phyloP scores from a whole-genome alignment of 495 filamentous ascomycete genomes.

The Trichoderma erinaceum region DNA sequence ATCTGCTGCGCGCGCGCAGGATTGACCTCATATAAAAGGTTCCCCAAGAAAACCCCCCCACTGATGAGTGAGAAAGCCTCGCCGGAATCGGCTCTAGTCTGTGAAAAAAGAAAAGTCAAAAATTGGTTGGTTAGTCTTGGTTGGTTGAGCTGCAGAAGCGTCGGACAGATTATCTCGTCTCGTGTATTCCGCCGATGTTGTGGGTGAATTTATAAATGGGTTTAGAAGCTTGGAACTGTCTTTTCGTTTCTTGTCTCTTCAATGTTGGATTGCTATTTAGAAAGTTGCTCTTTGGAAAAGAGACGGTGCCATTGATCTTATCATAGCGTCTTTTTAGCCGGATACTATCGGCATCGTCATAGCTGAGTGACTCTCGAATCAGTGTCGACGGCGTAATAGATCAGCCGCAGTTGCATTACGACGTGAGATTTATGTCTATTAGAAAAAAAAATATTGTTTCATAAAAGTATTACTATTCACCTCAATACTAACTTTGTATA shows the following conservation, averaged over 20 bases:
- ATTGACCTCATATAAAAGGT: background rate
- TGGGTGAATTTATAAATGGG: background rate
- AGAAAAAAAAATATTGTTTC: no score
- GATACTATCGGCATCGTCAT: slow-evolving; percentile 11
- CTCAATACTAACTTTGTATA: no score
- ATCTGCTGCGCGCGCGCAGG: background rate
- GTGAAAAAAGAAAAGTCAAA: background rate
- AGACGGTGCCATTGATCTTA: slow-evolving; percentile 4
- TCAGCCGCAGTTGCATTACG: no score
- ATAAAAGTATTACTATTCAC: no score
- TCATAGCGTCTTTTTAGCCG: slow-evolving; percentile 13
- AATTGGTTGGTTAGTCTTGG: background rate
- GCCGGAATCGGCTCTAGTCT: slow-evolving; percentile 1
- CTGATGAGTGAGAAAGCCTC: background rate
- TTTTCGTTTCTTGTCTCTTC: background rate
- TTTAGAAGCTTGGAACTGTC: background rate
- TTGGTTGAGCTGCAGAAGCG: background rate
- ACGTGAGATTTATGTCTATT: no score
- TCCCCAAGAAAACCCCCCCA: background rate
- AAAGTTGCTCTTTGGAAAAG: background rate
- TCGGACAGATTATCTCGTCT: background rate
- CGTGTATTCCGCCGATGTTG: background rate
- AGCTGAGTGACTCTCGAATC: background rate
- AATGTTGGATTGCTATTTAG: background rate
- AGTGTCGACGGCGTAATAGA: background rate